Percentiles rank a stretch among this genome's conserved stretches.
These are phyloP conservation scores for Hamigera avellanea DNA, from an alignment of 495 filamentous ascomycete species.

Conservation along the genomic window DNA sequence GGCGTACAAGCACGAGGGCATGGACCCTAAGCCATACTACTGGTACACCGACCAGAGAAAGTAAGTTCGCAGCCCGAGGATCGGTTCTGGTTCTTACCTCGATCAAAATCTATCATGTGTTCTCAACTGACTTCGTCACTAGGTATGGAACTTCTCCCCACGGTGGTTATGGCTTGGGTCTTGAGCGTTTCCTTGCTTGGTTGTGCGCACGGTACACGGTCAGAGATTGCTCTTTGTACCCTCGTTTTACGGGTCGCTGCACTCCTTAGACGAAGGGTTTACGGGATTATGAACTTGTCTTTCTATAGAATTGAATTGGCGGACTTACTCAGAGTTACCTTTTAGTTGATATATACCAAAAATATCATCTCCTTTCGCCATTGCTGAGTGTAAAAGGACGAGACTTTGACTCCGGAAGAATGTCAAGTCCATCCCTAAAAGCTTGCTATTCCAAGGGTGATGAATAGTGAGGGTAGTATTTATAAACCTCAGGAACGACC, in stretches of 20 bases:
- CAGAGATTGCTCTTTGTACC: constrained; percentile 80
- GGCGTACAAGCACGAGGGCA: constrained; percentile 78
- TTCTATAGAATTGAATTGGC: background rate
- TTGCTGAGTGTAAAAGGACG: no score
- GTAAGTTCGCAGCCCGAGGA: constrained; percentile 46
- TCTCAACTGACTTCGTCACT: background rate
- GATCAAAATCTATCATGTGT: no score
- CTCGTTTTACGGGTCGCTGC: constrained; percentile 88
- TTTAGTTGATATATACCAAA: no score
- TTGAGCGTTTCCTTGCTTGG: constrained; percentile 97
- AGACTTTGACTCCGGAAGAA: no score
- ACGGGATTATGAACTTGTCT: background rate
- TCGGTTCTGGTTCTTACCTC: background rate
- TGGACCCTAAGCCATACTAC: constrained; percentile 81
- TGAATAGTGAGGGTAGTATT: no score
- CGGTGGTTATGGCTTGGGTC: constrained; percentile 88
- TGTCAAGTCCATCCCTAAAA: no score
- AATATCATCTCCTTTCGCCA: no score
- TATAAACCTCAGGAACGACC: no score
- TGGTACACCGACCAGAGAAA: constrained; percentile 99
- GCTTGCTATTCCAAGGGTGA: no score
- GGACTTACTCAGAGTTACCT: no score
- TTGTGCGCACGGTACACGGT: constrained; percentile 87
- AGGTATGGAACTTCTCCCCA: constrained; percentile 93
- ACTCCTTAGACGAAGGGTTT: constrained; percentile 50